Evolutionary conservation across 2,329 filamentous ascomycete species (phyloP).

Genomic region (Cyphellophora attinorum): DNA sequence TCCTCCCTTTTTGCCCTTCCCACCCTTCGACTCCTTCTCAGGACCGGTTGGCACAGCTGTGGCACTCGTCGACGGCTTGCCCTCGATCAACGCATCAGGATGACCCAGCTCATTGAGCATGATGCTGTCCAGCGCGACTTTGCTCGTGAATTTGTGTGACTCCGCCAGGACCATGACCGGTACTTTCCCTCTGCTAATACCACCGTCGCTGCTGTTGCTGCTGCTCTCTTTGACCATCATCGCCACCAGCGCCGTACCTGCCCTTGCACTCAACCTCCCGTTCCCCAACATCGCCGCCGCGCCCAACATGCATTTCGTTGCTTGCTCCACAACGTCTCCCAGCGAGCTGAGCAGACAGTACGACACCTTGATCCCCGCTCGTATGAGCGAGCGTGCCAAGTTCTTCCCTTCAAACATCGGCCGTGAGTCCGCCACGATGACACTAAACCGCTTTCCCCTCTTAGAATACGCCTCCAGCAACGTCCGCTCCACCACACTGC

Average conservation of each 20-base stretch:
- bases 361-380: slow-evolving; percentile 63
- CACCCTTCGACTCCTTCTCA: slow-evolving; percentile 9
- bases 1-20: slow-evolving; percentile 9
- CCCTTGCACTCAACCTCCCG: slow-evolving; percentile 76
- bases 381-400: slow-evolving; percentile 61
- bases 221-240: slow-evolving; percentile 61
- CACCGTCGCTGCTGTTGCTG: slow-evolving; percentile 34
- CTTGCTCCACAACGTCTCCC: slow-evolving; percentile 50
- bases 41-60: slow-evolving; percentile 13
- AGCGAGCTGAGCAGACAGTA: slow-evolving; percentile 76
- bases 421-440: slow-evolving; percentile 72
- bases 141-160: slow-evolving; percentile 87
- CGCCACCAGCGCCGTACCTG: slow-evolving; percentile 79
- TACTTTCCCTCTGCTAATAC: slow-evolving; percentile 48
- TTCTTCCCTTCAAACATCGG: slow-evolving; percentile 61
- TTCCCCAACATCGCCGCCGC: slow-evolving; percentile 95
- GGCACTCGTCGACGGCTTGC: slow-evolving; percentile 19
- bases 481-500: slow-evolving; percentile 74
- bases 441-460: slow-evolving; percentile 65
- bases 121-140: slow-evolving; percentile 83
- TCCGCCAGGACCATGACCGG: slow-evolving; percentile 87
- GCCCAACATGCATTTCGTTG: slow-evolving; percentile 69
- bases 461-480: slow-evolving; percentile 58
- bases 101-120: slow-evolving; percentile 88
- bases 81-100: slow-evolving; percentile 49